Conservation (phyloP, 495 filamentous ascomycete species). For the Aspergillus heteromorphus region DNA sequence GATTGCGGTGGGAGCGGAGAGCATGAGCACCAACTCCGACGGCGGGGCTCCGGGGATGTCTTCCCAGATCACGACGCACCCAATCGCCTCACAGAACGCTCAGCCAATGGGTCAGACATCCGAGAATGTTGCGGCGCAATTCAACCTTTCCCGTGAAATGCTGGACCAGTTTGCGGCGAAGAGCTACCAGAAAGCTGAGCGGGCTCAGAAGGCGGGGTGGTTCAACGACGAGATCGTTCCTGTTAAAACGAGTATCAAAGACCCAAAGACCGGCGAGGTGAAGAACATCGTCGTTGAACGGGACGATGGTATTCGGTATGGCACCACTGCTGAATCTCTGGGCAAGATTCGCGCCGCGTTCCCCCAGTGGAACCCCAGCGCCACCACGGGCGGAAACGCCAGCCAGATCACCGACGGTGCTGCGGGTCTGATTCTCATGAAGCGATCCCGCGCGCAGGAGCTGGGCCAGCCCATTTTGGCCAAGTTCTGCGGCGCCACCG, state of each 20-base stretch:
- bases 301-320: conserved; percentile 86
- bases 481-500: conserved; percentile 88
- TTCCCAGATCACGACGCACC: conserved; percentile 60
- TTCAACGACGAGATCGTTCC: conserved; percentile 91
- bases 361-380: conserved; percentile 77
- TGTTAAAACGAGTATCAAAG: conserved; percentile 73
- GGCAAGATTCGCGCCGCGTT: conserved; percentile 86
- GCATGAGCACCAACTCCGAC: conserved; percentile 74
- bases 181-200: conserved; percentile 79
- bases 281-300: conserved; percentile 71
- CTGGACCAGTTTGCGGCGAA: conserved; percentile 82
- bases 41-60: conserved; percentile 68
- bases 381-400: conserved; percentile 85
- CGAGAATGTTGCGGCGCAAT: conserved; percentile 88
- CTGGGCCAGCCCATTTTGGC: conserved; percentile 83
- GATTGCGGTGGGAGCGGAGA: conserved; percentile 81
- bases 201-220: conserved; percentile 85
- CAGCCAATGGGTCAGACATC: conserved; percentile 95
- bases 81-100: conserved; percentile 75
- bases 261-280: conserved; percentile 70
- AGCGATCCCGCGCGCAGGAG: conserved; percentile 75
- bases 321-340: conserved; percentile 77
- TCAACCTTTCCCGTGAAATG: conserved; percentile 67
- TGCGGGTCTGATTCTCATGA: conserved; percentile 87
- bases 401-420: conserved; percentile 94